These are phyloP conservation scores for Austroboletus eburneus DNA, from an alignment of 768 basidiomycete species.

Conservation along the genomic window DNA sequence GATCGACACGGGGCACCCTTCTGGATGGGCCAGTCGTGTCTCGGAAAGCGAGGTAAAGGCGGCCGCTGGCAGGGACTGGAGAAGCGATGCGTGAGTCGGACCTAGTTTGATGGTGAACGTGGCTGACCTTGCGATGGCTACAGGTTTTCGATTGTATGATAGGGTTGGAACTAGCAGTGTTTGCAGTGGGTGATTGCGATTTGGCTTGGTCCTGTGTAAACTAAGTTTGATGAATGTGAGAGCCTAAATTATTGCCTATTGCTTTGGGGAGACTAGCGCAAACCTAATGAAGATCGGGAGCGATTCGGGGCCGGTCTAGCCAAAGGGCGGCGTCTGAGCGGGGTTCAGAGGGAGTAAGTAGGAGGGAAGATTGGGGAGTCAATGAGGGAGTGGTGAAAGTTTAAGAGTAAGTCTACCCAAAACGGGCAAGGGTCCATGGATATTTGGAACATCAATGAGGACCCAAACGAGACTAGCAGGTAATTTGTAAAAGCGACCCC, in stretches of 20 bases:
- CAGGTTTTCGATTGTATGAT: slow-evolving; percentile 15
- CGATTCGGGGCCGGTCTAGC: too few species aligned
- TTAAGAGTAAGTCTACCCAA: too few species aligned
- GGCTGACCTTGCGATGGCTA: not conserved
- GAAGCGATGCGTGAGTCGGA: slow-evolving; percentile 43
- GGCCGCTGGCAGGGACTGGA: slow-evolving; percentile 45
- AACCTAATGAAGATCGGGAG: too few species aligned
- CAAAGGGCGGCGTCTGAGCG: not conserved
- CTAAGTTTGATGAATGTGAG: too few species aligned
- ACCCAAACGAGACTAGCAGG: not conserved
- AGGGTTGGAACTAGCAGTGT: not conserved
- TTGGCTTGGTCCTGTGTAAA: too few species aligned
- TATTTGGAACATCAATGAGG: too few species aligned
- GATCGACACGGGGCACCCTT: slow-evolving; percentile 59
- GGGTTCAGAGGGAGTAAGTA: not conserved
- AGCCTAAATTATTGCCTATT: too few species aligned
- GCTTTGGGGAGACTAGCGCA: too few species aligned
- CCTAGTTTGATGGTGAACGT: not conserved
- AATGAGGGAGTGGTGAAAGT: too few species aligned
- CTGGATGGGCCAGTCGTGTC: slow-evolving; percentile 68
- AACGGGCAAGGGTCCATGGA: too few species aligned
- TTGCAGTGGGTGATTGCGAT: too few species aligned
- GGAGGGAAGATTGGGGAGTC: not conserved
- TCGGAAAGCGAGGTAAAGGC: slow-evolving; percentile 40
- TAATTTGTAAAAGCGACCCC: slow-evolving; percentile 7